These are phyloP conservation scores for Bombardia bombarda DNA, from an alignment of 495 filamentous ascomycete genomes.

Conservation along the genomic window DNA sequence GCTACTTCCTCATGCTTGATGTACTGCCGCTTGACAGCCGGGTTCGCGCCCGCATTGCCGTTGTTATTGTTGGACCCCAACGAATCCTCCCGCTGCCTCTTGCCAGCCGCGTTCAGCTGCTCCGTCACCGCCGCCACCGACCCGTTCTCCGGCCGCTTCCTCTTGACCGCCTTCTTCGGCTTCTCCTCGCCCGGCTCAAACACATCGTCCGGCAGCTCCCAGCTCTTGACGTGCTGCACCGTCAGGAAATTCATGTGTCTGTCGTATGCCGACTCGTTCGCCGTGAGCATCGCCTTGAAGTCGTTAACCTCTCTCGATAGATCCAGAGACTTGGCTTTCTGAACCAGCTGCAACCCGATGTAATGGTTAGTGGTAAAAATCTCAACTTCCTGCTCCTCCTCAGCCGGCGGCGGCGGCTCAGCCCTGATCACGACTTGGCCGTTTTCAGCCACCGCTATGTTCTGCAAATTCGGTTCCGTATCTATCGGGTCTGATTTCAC, in stretches of 20 bases:
- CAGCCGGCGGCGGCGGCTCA: too few species aligned
- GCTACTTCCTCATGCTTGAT: too few species aligned
- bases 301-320: constrained; percentile 64
- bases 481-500: constrained; percentile 15
- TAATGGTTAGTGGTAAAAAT: constrained; percentile 28
- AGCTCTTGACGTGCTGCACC: constrained; percentile 69
- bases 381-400: constrained; percentile 10
- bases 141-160: constrained; percentile 23
- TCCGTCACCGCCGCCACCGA: too few species aligned
- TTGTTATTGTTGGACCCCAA: too few species aligned
- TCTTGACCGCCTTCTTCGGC: constrained; percentile 53
- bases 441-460: too few species aligned
- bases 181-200: constrained; percentile 75
- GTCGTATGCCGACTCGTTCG: constrained; percentile 60
- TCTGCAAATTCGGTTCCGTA: constrained; percentile 12
- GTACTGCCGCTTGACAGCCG: constrained; percentile 20
- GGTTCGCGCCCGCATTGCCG: too few species aligned
- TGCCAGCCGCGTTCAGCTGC: too few species aligned
- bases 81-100: too few species aligned
- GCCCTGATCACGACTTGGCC: too few species aligned
- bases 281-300: constrained; percentile 63
- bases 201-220: constrained; percentile 80
- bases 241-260: constrained; percentile 49
- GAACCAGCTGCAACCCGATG: constrained; percentile 24
- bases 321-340: constrained; percentile 51